Evolutionary conservation across 371 early-diverging fungal species (phyloP).

Genomic region (Synchytrium microbalum): DNA sequence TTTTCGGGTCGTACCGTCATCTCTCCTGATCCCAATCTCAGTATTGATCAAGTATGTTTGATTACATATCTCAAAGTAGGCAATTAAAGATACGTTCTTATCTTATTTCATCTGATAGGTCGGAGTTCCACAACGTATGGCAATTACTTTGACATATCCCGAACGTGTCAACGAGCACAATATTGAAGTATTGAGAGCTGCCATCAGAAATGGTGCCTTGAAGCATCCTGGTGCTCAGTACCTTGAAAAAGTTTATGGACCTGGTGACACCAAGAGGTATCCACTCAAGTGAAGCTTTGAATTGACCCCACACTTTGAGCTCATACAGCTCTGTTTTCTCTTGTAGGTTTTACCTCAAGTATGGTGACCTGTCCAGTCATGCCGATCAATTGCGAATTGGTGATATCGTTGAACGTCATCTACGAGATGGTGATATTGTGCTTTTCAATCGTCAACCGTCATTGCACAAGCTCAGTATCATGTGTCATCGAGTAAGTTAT

Average conservation of each 20-base stretch:
- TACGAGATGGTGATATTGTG: constrained; percentile 95
- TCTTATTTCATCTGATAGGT: constrained; percentile 25
- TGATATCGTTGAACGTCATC: constrained; percentile 96
- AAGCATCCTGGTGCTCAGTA: constrained; percentile 96
- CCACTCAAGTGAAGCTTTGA: too few species aligned
- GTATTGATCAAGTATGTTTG: constrained; percentile 88
- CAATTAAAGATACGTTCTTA: too few species aligned
- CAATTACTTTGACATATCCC: constrained; percentile 94
- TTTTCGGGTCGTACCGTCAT: constrained; percentile 99
- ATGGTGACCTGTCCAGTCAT: constrained; percentile 58
- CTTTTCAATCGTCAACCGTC: constrained; percentile 99
- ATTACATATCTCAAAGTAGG: too few species aligned
- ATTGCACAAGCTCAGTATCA: constrained; percentile 96
- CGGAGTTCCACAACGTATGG: constrained; percentile 95
- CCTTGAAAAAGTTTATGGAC: constrained; percentile 48
- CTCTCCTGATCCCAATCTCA: constrained; percentile 98
- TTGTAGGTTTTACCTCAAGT: constrained; percentile 61
- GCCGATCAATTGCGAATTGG: constrained; percentile 78
- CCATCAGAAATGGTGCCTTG: constrained; percentile 86
- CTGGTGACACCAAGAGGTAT: background rate
- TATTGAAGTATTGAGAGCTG: constrained; percentile 67
- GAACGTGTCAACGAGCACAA: constrained; percentile 91
- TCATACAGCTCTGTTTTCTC: constrained; percentile 2
- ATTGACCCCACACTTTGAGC: background rate
- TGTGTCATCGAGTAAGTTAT: constrained; percentile 85